These are phyloP conservation scores for Paraphaeosphaeria minitans DNA, from an alignment of 2,329 filamentous ascomycete genomes.

Conservation along the genomic window DNA sequence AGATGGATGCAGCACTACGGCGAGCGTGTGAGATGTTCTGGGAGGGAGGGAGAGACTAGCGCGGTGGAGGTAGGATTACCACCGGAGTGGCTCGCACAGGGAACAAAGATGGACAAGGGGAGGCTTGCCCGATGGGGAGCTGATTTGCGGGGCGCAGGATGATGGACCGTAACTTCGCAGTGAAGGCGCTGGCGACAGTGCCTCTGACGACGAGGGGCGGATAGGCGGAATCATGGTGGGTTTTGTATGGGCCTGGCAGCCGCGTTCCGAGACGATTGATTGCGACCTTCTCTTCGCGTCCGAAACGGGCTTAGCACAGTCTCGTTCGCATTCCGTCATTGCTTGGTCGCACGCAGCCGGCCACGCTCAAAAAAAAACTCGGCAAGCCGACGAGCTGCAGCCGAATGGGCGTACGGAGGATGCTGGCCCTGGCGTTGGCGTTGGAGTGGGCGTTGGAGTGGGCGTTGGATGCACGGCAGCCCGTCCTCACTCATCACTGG, in stretches of 20 bases:
- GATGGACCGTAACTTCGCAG: background rate
- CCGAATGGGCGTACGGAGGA: constrained; percentile 7
- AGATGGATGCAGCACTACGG: background rate
- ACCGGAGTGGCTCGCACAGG: background rate
- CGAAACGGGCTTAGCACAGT: constrained; percentile 6
- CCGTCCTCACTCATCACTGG: no score
- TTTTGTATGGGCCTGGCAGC: constrained; percentile 5
- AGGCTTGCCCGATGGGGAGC: background rate
- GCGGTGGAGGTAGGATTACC: constrained; percentile 5
- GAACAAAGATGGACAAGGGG: background rate
- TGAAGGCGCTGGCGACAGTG: background rate
- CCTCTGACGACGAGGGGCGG: background rate
- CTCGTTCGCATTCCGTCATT: constrained; percentile 11
- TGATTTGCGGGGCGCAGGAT: constrained; percentile 2
- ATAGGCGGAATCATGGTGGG: background rate
- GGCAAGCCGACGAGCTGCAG: background rate
- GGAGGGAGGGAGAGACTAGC: background rate
- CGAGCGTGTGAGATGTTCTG: constrained; percentile 3
- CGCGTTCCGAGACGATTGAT: constrained; percentile 13
- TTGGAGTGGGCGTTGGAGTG: no score
- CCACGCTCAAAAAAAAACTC: constrained; percentile 12
- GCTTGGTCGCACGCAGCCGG: constrained; percentile 3
- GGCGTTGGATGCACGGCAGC: no score
- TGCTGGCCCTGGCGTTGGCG: constrained; percentile 2
- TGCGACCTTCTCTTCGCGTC: constrained; percentile 8